Evolutionary conservation across 306 rosid genomes (phyloP), one percentile per base, ranked within the genome.

Genomic region (Hippophae gyantsensis): DNA sequence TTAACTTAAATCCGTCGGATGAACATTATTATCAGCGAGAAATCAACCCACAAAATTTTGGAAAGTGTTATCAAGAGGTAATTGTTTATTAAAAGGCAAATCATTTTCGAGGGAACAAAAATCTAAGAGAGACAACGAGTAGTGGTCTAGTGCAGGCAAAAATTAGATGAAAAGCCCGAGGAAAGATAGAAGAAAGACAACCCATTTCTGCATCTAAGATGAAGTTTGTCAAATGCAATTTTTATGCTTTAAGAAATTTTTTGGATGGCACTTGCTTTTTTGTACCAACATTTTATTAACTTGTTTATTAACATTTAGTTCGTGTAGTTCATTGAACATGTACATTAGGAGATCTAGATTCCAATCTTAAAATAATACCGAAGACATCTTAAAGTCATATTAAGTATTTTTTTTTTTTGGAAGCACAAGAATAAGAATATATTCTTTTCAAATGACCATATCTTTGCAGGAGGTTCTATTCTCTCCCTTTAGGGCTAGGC

Each of bases 371-470:
- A 18, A 18, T 18, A 18, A 18, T 18, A 18, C 23, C 23, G 23
- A 18, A 18, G 23, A 18, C 23, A 18, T 18, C 23, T 18, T 18
- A 18, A 18, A 18, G 23, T 18, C 23, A 18, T 18, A 18, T 18
- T 18, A 18, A 18, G 23, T 18, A 18, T 18, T 18, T 0, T 18
- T 18, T 18, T 18, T 18, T 18, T 18, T 18, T 18, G 23, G 23
- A 18, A 18, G 71, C 42, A 50, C 45, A 61, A 42, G 80, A 78
- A 69, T 57, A 53, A 76, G 78, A 82, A 82, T 73, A 75, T 67
- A 75, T 67, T 66, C 74, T 76, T 77, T 69, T 64, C 44, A 66
- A 58, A 48, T 71, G 72, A 79, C 77, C 68, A 62, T 54, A 59
- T 54, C 66, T 69, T 61, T 72, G 56, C 71, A 23, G 43, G 65